Evolutionary conservation across 1,139 yeast species (phyloP).

Genomic region (Geotrichum carabidarum): DNA sequence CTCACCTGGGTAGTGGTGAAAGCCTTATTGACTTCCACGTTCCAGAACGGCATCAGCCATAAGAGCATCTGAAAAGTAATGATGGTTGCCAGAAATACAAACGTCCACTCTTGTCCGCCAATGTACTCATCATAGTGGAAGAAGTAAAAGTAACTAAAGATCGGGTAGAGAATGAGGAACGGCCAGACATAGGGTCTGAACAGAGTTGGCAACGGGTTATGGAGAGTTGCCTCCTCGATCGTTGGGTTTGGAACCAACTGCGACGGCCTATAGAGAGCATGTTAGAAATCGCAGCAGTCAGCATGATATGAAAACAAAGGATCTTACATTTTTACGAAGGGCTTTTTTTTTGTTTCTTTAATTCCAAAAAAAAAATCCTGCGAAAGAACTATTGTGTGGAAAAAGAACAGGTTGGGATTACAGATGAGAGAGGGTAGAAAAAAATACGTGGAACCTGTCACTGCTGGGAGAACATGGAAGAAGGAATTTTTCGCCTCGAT

Average conservation of each 20-base stretch:
- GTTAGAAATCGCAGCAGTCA: neutral
- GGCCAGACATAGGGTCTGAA: constrained; percentile 83
- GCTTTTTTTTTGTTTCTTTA: too few species aligned
- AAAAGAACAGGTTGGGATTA: neutral
- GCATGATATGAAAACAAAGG: too few species aligned
- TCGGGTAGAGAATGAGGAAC: constrained; percentile 72
- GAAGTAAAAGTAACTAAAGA: constrained; percentile 60
- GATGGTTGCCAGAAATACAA: constrained; percentile 73
- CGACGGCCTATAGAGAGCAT: constrained; percentile 13
- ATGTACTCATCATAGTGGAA: constrained; percentile 74
- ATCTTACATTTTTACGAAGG: too few species aligned
- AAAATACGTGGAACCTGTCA: constrained; percentile 1
- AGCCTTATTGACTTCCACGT: constrained; percentile 59
- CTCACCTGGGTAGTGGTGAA: constrained; percentile 56
- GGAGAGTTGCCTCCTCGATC: constrained; percentile 60
- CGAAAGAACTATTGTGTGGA: neutral
- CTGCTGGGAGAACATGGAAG: constrained; percentile 1
- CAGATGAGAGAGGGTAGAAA: neutral
- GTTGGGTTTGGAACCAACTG: constrained; percentile 46
- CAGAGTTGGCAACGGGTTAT: constrained; percentile 59
- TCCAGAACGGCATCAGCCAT: constrained; percentile 96
- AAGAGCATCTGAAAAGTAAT: constrained; percentile 68
- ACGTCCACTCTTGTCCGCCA: constrained; percentile 76
- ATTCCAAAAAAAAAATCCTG: neutral
- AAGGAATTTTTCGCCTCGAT: neutral